phyloP scores from a whole-genome alignment of 2,329 filamentous ascomycete species.

The Clathrospora elynae region DNA sequence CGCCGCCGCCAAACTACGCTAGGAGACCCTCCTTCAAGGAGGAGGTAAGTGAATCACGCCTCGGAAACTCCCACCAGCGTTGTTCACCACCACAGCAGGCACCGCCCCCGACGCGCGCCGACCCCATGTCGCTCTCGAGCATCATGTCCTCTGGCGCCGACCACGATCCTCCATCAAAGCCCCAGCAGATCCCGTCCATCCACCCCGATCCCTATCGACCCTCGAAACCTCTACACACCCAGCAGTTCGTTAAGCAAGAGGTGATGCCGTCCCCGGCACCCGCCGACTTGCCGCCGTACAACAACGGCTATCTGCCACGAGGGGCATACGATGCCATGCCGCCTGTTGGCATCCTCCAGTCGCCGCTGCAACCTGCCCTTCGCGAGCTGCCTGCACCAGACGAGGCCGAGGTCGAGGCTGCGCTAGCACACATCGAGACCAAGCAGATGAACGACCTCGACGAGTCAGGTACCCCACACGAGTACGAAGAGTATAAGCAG shows the following conservation, averaged over 20 bases:
- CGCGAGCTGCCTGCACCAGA: constrained; percentile 47
- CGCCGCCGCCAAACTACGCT: constrained; percentile 38
- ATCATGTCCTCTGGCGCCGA: constrained; percentile 85
- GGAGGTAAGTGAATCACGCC: constrained; percentile 36
- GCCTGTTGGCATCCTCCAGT: constrained; percentile 25
- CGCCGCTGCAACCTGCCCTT: constrained; percentile 23
- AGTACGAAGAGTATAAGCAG: constrained; percentile 60
- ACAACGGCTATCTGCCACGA: constrained; percentile 24
- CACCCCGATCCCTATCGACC: constrained; percentile 25
- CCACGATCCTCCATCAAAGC: constrained; percentile 65
- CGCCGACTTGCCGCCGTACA: constrained; percentile 27
- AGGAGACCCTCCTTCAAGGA: constrained; percentile 42
- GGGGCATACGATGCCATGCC: constrained; percentile 32
- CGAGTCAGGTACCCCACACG: constrained; percentile 55
- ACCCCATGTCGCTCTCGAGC: constrained; percentile 95
- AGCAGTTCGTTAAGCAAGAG: constrained; percentile 46
- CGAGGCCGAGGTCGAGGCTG: constrained; percentile 70
- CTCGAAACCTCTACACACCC: constrained; percentile 29
- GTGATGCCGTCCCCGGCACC: constrained; percentile 38
- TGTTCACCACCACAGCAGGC: constrained; percentile 33
- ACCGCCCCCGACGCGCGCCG: constrained; percentile 77
- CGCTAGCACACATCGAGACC: constrained; percentile 65
- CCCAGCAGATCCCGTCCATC: constrained; percentile 47
- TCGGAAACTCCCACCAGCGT: constrained; percentile 3
- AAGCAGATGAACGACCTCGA: constrained; percentile 64